phyloP scores from a whole-genome alignment of 495 filamentous ascomycete species.

The Cladorrhinum samala region DNA sequence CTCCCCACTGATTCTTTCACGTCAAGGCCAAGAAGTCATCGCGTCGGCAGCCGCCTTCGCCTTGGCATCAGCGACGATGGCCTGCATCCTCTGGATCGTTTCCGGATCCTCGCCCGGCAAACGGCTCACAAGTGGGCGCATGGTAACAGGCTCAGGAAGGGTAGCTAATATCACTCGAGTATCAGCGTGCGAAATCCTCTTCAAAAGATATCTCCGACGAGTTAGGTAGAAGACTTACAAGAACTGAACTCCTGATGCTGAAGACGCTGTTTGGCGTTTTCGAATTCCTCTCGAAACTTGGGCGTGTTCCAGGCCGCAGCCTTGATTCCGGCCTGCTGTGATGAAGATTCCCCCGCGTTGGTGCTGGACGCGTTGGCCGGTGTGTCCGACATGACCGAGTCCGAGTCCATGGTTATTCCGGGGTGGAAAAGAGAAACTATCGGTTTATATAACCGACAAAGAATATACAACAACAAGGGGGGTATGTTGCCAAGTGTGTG shows the following conservation, averaged over 20 bases:
- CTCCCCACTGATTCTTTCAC: background rate
- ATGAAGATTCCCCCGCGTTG: background rate
- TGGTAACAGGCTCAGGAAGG: background rate
- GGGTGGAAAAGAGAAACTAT: too few relatives aligned
- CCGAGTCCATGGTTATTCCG: conserved; percentile 21
- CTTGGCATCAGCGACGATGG: background rate
- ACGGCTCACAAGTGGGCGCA: background rate
- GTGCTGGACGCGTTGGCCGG: background rate
- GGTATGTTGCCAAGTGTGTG: too few relatives aligned
- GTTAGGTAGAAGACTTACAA: conserved; percentile 22
- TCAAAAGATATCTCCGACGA: background rate
- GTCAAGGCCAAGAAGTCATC: background rate
- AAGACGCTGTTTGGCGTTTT: conserved; percentile 26
- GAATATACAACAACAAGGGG: too few relatives aligned
- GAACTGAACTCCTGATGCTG: conserved; percentile 36
- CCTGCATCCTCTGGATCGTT: background rate
- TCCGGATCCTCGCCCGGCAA: background rate
- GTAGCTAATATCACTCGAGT: background rate
- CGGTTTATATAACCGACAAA: too few relatives aligned
- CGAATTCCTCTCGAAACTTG: conserved; percentile 51
- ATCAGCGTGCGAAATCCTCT: background rate
- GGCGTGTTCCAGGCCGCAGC: conserved; percentile 25
- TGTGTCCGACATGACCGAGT: conserved; percentile 24
- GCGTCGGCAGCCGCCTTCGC: background rate
- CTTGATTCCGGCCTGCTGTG: conserved; percentile 1